Evolutionary conservation across 352 stramenopile genomes (phyloP), one percentile per base, ranked within the genome.

Genomic region (Phytophthora podocarpi): DNA sequence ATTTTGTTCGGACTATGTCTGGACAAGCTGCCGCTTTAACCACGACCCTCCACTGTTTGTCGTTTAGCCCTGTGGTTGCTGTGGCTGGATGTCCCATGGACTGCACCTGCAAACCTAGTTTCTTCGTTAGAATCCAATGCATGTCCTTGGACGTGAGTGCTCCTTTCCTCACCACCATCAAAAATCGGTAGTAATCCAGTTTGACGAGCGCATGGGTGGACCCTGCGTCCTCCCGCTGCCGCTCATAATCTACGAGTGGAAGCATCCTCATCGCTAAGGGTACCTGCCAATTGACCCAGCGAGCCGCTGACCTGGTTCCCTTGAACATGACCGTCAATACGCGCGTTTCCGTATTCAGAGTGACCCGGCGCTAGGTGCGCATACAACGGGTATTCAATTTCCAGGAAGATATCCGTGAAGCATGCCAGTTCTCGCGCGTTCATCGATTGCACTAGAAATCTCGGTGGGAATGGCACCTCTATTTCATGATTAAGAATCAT

Each of bases 401-500:
- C 20, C 9, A 53, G 11, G 3, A 58, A 64, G 1, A 58, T 39
- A 21, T 64, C 56, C 8, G 20, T 27, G 10, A 58, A 58, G 1
- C 5, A 1, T 0, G 56, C 56, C 1, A 53, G 6, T 28, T 58
- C 37, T 2, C 23, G 3, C 0, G 26, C 16, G 2, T 23, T 8
- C 55, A 64, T 57, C 0, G 45, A 40, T 10, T 64, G 55, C 3
- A 30, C 26, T 0, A 64, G 45, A 9, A 64, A 64, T 7, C 2
- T 2, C 1, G 55, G 45, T 2, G 21, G 18, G 0, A 15, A 11
- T 20, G 28, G 51, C 27, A 59, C 40, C 16, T 57, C 36, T 0
- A 57, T 23, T n/a, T 59, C 18, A 30, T 51, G 39, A 12, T 51
- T 51, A 0, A 51, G 15, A 13, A 59, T 59, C 51, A 59, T 50